Evolutionary conservation across 371 early-diverging fungal species (phyloP).

Genomic region (Mortierella sp.): DNA sequence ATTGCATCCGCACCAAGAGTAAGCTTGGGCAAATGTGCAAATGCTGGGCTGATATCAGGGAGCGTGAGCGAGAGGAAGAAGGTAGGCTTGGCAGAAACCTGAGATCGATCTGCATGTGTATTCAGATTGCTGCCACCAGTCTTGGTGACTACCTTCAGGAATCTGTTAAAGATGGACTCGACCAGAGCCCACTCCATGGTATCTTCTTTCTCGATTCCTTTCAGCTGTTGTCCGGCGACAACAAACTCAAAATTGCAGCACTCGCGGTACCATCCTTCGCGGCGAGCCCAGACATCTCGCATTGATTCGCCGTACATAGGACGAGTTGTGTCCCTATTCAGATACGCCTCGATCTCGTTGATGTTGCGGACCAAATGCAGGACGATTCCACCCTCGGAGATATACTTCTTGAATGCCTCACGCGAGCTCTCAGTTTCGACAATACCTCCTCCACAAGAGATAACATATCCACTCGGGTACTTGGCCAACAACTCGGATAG

Average conservation of each 20-base stretch:
- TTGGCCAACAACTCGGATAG: slow-evolving; percentile 69
- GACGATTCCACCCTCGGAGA: slow-evolving; percentile 71
- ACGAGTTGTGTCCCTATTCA: slow-evolving; percentile 83
- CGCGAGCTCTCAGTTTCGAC: slow-evolving; percentile 88
- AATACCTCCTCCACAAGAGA: slow-evolving; percentile 97
- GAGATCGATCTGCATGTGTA: slow-evolving; percentile 41
- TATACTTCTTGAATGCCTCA: slow-evolving; percentile 61
- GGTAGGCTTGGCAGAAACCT: slow-evolving; percentile 61
- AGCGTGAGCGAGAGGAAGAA: slow-evolving; percentile 93
- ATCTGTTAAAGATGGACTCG: slow-evolving; percentile 77
- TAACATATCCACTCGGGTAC: slow-evolving; percentile 70
- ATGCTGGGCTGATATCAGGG: slow-evolving; percentile 72
- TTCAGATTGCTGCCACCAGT: slow-evolving; percentile 59
- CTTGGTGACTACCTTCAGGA: slow-evolving; percentile 74
- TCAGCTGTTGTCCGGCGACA: slow-evolving; percentile 56
- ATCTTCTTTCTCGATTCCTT: slow-evolving; percentile 48
- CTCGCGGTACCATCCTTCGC: slow-evolving; percentile 82
- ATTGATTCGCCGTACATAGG: slow-evolving; percentile 91
- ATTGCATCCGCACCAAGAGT: slow-evolving; percentile 90
- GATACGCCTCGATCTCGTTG: slow-evolving; percentile 81
- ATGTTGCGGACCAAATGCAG: slow-evolving; percentile 89
- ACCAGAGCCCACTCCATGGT: slow-evolving; percentile 72
- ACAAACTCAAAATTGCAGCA: slow-evolving; percentile 88
- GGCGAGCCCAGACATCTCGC: slow-evolving; percentile 83
- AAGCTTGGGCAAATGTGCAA: slow-evolving; percentile 66